Evolutionary conservation across 345 rosid genomes (phyloP).

Genomic region (Eucalyptus marginata): DNA sequence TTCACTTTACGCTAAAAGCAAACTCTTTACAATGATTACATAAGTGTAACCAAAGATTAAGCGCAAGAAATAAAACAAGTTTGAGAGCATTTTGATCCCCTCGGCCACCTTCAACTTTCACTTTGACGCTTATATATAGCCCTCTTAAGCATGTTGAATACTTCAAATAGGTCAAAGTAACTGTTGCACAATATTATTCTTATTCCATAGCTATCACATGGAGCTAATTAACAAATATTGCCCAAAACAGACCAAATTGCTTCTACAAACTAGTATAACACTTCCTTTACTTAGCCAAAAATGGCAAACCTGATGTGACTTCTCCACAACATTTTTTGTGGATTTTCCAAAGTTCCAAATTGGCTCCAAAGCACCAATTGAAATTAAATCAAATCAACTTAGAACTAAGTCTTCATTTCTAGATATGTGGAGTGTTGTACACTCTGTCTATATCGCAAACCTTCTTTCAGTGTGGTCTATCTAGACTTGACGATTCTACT

Average conservation of each 20-base stretch:
- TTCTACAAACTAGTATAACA: not conserved
- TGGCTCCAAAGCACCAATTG: not conserved
- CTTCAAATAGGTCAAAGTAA: not conserved
- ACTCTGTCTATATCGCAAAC: rapidly evolving
- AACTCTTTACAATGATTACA: not conserved
- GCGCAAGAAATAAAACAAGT: too few species aligned
- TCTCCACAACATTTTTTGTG: not conserved
- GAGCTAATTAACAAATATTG: not conserved
- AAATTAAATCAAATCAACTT: too few species aligned
- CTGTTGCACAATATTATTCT: too few species aligned
- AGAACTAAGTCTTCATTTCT: not conserved
- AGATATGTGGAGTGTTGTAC: not conserved
- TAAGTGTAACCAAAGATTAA: not conserved
- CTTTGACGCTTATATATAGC: not conserved
- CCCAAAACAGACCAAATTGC: not conserved
- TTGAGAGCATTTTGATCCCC: not conserved
- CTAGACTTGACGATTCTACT: rapidly evolving
- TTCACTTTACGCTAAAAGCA: not conserved
- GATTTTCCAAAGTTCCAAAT: not conserved
- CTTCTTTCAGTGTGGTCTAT: too few species aligned
- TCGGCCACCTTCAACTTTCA: not conserved
- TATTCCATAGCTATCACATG: too few species aligned
- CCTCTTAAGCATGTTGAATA: not conserved
- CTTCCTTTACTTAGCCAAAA: not conserved
- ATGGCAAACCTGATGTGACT: not conserved